A percentile compares a stretch with the other conserved stretches of the same genome.
Conservation (phyloP, 305 asterid species). For the Striga hermonthica region DNA sequence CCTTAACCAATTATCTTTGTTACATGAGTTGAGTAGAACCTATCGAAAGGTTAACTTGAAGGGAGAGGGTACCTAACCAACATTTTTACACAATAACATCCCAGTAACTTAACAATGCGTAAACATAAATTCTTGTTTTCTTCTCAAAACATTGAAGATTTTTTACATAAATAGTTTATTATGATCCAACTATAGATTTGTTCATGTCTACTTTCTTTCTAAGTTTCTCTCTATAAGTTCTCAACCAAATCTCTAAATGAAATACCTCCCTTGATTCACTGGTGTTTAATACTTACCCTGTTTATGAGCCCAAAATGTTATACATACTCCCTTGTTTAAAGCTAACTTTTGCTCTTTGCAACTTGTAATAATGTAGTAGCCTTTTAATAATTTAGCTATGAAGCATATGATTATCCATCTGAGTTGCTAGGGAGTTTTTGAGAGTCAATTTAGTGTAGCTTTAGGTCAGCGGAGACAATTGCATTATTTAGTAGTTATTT, state of each 20-base stretch:
- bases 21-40: too few relatives aligned
- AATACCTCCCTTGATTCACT: too few relatives aligned
- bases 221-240: neutral
- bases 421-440: neutral
- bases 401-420: constrained; percentile 6
- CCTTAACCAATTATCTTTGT: neutral
- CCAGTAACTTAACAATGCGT: too few relatives aligned
- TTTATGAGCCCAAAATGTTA: constrained; percentile 5
- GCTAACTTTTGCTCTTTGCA: constrained; percentile 10
- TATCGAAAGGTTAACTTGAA: too few relatives aligned
- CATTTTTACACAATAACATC: too few relatives aligned
- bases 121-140: neutral
- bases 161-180: neutral
- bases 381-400: constrained; percentile 8
- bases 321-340: neutral
- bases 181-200: neutral
- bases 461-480: constrained; percentile 10
- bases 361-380: constrained; percentile 17
- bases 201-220: constrained; percentile 10
- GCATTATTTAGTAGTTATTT: neutral
- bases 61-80: too few relatives aligned
- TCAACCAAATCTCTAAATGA: constrained; percentile 7
- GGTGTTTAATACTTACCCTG: neutral
- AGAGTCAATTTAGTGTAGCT: constrained; percentile 20
- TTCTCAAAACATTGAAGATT: neutral